A percentile compares a stretch with the other conserved stretches of the same genome.
Evolutionary conservation across 73 alveolate genomes (phyloP).

Genomic region (Tetrahymena elliotti): DNA sequence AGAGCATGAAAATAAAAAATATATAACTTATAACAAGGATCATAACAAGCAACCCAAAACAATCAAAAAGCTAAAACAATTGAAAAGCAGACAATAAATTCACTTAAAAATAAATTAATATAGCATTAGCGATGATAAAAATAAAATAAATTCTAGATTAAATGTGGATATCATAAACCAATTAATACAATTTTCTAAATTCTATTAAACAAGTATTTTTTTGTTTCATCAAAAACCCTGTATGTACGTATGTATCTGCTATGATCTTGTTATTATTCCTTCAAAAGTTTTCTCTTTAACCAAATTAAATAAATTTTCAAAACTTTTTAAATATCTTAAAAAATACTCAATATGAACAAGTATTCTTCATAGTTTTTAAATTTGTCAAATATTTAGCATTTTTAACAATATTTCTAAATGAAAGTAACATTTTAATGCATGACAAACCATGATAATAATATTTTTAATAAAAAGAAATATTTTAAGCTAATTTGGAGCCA

Average conservation of each 20-base stretch:
- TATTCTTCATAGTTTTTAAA: neutral
- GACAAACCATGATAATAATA: no score
- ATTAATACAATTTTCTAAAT: neutral
- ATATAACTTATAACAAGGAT: neutral
- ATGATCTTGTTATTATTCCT: neutral
- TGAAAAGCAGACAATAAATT: neutral
- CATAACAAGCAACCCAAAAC: neutral
- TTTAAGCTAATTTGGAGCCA: no score
- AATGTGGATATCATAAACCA: neutral
- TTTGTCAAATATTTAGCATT: no score
- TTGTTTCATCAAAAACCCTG: neutral
- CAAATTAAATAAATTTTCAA: neutral
- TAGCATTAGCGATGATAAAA: neutral
- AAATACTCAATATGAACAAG: neutral
- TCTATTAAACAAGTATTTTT: neutral
- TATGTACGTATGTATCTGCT: neutral
- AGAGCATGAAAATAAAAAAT: neutral
- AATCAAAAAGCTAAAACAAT: neutral
- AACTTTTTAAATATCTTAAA: no score
- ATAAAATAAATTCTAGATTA: neutral
- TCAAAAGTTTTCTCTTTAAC: neutral
- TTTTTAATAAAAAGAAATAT: no score
- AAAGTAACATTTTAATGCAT: no score
- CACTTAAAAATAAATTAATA: neutral
- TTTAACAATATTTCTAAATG: no score